Percentiles rank a stretch among this genome's conserved stretches.
Evolutionary conservation across 2,329 filamentous ascomycete species (phyloP).

Genomic region (Colletotrichum orbiculare): DNA sequence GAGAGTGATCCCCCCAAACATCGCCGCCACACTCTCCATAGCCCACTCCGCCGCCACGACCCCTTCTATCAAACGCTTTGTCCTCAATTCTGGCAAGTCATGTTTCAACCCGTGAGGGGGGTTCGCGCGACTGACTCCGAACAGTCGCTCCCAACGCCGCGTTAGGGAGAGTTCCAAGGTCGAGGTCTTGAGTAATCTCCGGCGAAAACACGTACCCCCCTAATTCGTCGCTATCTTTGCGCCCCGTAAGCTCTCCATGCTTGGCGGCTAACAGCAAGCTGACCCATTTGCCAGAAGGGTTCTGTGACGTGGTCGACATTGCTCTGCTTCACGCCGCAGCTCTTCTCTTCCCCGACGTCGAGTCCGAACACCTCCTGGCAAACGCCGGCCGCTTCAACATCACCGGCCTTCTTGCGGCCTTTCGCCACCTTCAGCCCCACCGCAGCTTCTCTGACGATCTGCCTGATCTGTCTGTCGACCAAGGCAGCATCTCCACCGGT

Average conservation of each 20-base stretch:
- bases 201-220: constrained; percentile 33
- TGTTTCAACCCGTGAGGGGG: neutral
- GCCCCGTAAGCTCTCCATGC: constrained; percentile 8
- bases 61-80: constrained; percentile 50
- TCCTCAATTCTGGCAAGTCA: constrained; percentile 40
- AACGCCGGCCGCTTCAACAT: constrained; percentile 21
- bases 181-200: constrained; percentile 37
- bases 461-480: constrained; percentile 8
- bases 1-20: constrained; percentile 47
- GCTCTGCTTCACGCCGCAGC: constrained; percentile 24
- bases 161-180: constrained; percentile 38
- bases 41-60: constrained; percentile 48
- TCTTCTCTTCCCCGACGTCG: constrained; percentile 19
- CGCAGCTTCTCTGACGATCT: constrained; percentile 15
- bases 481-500: constrained; percentile 22
- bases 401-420: constrained; percentile 20
- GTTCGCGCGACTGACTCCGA: neutral
- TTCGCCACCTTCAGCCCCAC: constrained; percentile 6
- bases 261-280: neutral
- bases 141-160: constrained; percentile 44
- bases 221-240: constrained; percentile 22
- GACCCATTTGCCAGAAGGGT: constrained; percentile 6
- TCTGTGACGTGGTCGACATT: constrained; percentile 24
- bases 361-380: constrained; percentile 21
- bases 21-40: constrained; percentile 43